A percentile compares a stretch with the other conserved stretches of the same genome.
phyloP scores from a whole-genome alignment of 805 yeast species.

The Candida piceae region DNA sequence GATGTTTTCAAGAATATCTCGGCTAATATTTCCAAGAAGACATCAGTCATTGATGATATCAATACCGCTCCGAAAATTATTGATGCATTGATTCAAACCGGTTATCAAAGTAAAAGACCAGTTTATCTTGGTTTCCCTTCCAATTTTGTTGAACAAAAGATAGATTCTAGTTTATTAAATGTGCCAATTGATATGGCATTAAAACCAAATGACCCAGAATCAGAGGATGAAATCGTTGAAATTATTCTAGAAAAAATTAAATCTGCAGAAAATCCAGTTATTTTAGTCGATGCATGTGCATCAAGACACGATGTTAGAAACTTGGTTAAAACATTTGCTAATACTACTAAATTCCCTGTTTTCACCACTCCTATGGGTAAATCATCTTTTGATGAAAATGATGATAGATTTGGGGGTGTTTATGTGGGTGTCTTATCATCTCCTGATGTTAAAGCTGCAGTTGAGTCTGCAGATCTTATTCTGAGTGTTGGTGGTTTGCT shows the following conservation, averaged over 20 bases:
- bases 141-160: conserved; percentile 63
- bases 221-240: conserved; percentile 60
- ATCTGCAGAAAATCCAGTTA: conserved; percentile 62
- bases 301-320: conserved; percentile 63
- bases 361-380: conserved; percentile 91
- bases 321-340: conserved; percentile 61
- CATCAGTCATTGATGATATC: conserved; percentile 60
- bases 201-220: conserved; percentile 52
- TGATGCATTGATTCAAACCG: conserved; percentile 70
- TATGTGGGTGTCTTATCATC: conserved; percentile 78
- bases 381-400: conserved; percentile 67
- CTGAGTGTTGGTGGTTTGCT: conserved; percentile 77
- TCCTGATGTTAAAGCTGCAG: conserved; percentile 67
- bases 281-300: conserved; percentile 85
- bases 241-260: conserved; percentile 46
- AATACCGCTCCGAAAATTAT: conserved; percentile 63
- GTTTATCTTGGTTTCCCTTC: conserved; percentile 82
- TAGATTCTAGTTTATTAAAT: conserved; percentile 51
- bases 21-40: conserved; percentile 60
- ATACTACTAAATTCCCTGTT: conserved; percentile 70
- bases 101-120: conserved; percentile 70
- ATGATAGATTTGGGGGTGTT: conserved; percentile 76
- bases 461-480: conserved; percentile 70
- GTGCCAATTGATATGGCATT: conserved; percentile 61
- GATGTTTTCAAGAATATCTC: conserved; percentile 78